phyloP scores from a whole-genome alignment of 257 asterid genomes.

The Solanum pennellii region DNA sequence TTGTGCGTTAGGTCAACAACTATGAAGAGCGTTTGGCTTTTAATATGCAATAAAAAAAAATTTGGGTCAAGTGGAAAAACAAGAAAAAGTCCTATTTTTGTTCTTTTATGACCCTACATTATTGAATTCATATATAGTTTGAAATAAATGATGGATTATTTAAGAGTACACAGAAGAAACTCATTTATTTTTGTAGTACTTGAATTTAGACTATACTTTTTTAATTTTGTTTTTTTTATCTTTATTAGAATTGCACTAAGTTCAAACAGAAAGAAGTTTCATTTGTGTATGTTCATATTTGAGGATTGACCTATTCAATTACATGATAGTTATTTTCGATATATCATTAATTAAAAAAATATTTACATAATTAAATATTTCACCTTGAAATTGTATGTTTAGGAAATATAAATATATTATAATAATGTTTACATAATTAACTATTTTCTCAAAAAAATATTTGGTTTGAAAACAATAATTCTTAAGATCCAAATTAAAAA shows the following conservation, averaged over 20 bases:
- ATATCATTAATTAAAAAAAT: too few relatives aligned
- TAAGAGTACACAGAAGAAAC: neutral
- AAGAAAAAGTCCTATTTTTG: neutral
- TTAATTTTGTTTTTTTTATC: neutral
- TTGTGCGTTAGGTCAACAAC: slow-evolving; percentile 56
- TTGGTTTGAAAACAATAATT: too few relatives aligned
- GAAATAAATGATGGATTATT: neutral
- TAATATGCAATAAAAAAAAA: slow-evolving; percentile 8
- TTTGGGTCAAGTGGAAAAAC: slow-evolving; percentile 29
- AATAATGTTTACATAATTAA: neutral
- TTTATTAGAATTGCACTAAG: neutral
- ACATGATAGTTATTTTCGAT: too few relatives aligned
- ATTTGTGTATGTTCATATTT: neutral
- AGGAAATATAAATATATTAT: neutral
- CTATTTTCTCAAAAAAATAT: too few relatives aligned
- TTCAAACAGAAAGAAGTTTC: neutral
- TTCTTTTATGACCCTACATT: neutral
- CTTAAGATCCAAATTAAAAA: neutral
- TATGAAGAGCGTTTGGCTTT: slow-evolving; percentile 43
- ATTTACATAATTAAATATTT: too few relatives aligned
- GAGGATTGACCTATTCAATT: neutral
- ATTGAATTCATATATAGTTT: neutral
- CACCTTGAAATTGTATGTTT: too few relatives aligned
- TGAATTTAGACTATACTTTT: neutral
- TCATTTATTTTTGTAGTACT: neutral